These are phyloP conservation scores for Mortierella sp. DNA, from an alignment of 371 early-diverging fungal genomes.

Conservation along the genomic window DNA sequence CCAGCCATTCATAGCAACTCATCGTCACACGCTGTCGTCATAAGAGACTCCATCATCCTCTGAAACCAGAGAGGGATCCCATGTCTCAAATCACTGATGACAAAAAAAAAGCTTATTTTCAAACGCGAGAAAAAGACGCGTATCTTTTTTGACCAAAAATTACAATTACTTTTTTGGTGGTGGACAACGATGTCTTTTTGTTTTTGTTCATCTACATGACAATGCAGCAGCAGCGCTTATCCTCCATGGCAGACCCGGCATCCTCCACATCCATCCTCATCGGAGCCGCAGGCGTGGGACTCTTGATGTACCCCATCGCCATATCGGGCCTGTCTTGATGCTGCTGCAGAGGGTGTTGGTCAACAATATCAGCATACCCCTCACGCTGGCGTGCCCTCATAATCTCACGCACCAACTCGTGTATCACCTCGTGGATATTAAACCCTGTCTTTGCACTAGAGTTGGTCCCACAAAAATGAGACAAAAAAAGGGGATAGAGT, in stretches of 20 bases:
- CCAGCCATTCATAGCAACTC: too few relatives aligned
- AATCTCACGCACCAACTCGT: slow-evolving; percentile 41
- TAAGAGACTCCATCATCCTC: not conserved
- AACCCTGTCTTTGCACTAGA: slow-evolving; percentile 51
- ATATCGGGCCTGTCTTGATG: not conserved
- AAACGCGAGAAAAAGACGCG: not conserved
- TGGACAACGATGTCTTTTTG: too few relatives aligned
- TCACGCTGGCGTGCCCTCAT: slow-evolving; percentile 23
- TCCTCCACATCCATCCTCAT: slow-evolving; percentile 15
- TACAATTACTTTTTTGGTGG: not conserved
- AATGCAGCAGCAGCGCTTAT: slow-evolving; percentile 33
- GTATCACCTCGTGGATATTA: slow-evolving; percentile 52
- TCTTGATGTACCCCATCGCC: slow-evolving; percentile 35
- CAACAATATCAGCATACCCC: slow-evolving; percentile 4
- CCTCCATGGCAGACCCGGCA: not conserved
- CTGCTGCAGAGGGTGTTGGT: not conserved
- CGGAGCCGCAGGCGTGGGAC: slow-evolving; percentile 21
- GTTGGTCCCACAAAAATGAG: too few relatives aligned
- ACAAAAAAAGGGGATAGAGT: not conserved
- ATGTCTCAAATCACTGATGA: not conserved
- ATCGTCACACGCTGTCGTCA: not conserved
- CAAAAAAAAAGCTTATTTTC: not conserved
- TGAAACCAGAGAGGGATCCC: not conserved
- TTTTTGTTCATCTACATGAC: slow-evolving; percentile 31
- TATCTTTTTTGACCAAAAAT: too few relatives aligned